A percentile compares a stretch with the other conserved stretches of the same genome.
Conservation (phyloP, 2,329 filamentous ascomycete species). For the Aspergillus carbonarius region DNA sequence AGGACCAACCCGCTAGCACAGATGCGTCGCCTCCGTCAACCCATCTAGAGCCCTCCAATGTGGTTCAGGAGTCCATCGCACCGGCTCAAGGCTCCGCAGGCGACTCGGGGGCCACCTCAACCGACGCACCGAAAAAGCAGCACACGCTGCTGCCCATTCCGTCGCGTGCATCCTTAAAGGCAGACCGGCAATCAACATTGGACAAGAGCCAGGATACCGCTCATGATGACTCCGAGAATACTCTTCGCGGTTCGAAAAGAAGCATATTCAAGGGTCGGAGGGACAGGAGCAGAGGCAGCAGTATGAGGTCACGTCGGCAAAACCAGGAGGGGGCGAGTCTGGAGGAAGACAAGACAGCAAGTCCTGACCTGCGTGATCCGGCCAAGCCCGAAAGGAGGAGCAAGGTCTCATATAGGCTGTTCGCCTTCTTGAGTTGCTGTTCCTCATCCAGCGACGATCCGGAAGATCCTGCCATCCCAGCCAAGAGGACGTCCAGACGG, state of each 20-base stretch:
- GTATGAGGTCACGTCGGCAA: constrained; percentile 40
- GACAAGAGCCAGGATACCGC: constrained; percentile 34
- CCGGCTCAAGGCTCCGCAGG: constrained; percentile 17
- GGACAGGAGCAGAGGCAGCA: constrained; percentile 68
- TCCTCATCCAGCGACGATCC: constrained; percentile 46
- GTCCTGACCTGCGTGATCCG: constrained; percentile 31
- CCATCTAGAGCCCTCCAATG: constrained; percentile 14
- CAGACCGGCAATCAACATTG: constrained; percentile 35
- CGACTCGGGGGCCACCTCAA: constrained; percentile 16
- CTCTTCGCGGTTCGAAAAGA: constrained; percentile 63
- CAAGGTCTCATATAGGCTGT: constrained; percentile 40
- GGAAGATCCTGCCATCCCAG: constrained; percentile 44
- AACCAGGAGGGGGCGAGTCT: constrained; percentile 34
- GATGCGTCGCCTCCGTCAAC: constrained; percentile 25
- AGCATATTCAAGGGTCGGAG: constrained; percentile 64
- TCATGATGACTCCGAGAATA: constrained; percentile 52
- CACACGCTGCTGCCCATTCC: constrained; percentile 38
- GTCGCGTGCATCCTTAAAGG: constrained; percentile 40
- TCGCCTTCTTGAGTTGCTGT: constrained; percentile 52
- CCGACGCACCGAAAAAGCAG: constrained; percentile 37
- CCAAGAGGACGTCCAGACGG: constrained; percentile 47
- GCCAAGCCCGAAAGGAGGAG: constrained; percentile 41
- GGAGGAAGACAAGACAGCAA: constrained; percentile 34
- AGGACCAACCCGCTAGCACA: constrained; percentile 21
- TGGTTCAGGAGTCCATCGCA: constrained; percentile 14